Conservation (phyloP, 176 grass and related monocot genomes). For the Zizania latifolia region DNA sequence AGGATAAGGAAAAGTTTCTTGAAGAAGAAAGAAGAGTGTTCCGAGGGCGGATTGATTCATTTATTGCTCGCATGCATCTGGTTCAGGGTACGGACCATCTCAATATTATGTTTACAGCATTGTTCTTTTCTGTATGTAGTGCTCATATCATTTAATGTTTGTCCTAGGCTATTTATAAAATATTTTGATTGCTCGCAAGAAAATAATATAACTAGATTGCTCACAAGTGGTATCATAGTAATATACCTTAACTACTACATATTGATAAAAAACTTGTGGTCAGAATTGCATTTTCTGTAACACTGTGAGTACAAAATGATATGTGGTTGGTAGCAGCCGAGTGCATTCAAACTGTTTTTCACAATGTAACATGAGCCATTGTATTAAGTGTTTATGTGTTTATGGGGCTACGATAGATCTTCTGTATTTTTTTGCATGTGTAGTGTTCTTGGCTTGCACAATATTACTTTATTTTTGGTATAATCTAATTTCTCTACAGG, state of each 20-base stretch:
- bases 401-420: neutral
- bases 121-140: neutral
- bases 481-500: constrained; percentile 44
- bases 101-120: constrained; percentile 3
- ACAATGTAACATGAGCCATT: constrained; percentile 3
- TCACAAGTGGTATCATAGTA: neutral
- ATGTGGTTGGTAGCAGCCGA: neutral
- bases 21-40: constrained; percentile 70
- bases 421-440: neutral
- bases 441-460: constrained; percentile 11
- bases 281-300: neutral
- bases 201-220: neutral
- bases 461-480: constrained; percentile 17
- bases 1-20: constrained; percentile 61
- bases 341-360: constrained; percentile 11
- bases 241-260: neutral
- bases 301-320: neutral
- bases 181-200: neutral
- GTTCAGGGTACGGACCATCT: constrained; percentile 66
- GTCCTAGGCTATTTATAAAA: constrained; percentile 10
- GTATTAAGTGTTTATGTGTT: neutral
- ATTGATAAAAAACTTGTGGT: neutral
- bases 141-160: neutral
- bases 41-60: constrained; percentile 61
- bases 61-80: constrained; percentile 82